Evolutionary conservation across 2,329 filamentous ascomycete genomes (phyloP).

Genomic region (Thielaviopsis punctulata): DNA sequence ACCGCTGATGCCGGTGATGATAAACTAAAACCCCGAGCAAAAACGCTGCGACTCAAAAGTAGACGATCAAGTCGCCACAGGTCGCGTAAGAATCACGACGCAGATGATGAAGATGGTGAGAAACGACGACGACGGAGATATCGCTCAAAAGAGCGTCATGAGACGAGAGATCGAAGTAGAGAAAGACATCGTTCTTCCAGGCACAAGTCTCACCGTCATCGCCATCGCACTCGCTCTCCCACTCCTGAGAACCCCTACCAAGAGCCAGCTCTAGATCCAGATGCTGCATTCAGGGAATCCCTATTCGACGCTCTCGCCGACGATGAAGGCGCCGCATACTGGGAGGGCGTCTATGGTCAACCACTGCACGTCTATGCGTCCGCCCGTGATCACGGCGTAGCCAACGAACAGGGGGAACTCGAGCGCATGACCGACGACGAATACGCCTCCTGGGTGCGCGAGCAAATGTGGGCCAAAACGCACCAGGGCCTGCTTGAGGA

Average conservation of each 20-base stretch:
- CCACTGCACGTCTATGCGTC: conserved; percentile 64
- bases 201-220: conserved; percentile 15
- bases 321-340: conserved; percentile 88
- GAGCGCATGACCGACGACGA: conserved; percentile 87
- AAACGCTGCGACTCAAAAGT: conserved; percentile 5
- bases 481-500: conserved; percentile 71
- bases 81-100: conserved; percentile 13
- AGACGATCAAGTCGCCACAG: conserved; percentile 10
- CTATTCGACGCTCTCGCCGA: conserved; percentile 95
- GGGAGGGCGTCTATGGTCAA: conserved; percentile 92
- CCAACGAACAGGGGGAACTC: conserved; percentile 36
- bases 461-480: conserved; percentile 90
- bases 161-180: conserved; percentile 6
- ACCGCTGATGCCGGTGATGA: not conserved
- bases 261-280: conserved; percentile 39
- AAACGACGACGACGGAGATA: conserved; percentile 1
- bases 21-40: not conserved
- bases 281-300: conserved; percentile 74
- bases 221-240: conserved; percentile 24
- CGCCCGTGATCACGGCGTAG: not conserved
- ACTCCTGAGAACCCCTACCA: conserved; percentile 31
- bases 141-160: not conserved
- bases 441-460: conserved; percentile 70
- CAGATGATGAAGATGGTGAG: not conserved
- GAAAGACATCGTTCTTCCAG: conserved; percentile 8